Percentiles rank a stretch among this genome's conserved stretches.
These are phyloP conservation scores for Alternaria sp. DNA, from an alignment of 2,329 filamentous ascomycete genomes.

Conservation along the genomic window DNA sequence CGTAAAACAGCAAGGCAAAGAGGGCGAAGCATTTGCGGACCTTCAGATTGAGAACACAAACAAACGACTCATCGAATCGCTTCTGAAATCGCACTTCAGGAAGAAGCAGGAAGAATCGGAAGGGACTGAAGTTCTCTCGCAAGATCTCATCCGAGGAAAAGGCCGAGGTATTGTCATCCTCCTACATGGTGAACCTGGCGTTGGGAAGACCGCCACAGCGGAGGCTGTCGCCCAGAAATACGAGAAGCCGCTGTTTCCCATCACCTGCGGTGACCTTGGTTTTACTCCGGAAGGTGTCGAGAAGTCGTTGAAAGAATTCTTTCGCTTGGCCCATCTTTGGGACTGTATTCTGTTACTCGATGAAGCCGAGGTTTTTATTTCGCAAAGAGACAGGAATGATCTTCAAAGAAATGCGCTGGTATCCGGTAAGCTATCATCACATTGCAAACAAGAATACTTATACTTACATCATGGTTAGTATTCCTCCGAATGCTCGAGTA, in stretches of 20 bases:
- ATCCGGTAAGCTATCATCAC: not conserved
- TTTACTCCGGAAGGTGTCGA: not conserved
- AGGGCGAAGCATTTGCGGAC: not conserved
- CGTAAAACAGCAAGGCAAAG: not conserved
- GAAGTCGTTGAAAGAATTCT: not conserved
- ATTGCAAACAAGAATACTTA: not conserved
- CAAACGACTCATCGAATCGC: not conserved
- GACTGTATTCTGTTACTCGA: not conserved
- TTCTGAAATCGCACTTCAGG: not conserved
- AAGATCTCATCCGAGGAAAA: not conserved
- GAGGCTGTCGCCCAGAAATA: not conserved
- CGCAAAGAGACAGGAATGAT: not conserved
- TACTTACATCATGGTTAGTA: not conserved
- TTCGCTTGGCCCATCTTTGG: not conserved
- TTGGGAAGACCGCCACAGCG: not conserved
- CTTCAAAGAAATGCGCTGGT: not conserved
- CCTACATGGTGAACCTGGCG: not conserved
- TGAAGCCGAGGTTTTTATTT: not conserved
- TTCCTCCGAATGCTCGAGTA: slow-evolving; percentile 50
- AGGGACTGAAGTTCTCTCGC: not conserved
- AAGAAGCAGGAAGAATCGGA: not conserved
- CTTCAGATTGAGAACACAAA: not conserved
- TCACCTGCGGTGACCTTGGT: not conserved
- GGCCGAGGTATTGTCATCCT: not conserved
- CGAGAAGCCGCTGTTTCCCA: not conserved